Conservation (phyloP, 441 rosid genomes). For the Corymbia citriodora region DNA sequence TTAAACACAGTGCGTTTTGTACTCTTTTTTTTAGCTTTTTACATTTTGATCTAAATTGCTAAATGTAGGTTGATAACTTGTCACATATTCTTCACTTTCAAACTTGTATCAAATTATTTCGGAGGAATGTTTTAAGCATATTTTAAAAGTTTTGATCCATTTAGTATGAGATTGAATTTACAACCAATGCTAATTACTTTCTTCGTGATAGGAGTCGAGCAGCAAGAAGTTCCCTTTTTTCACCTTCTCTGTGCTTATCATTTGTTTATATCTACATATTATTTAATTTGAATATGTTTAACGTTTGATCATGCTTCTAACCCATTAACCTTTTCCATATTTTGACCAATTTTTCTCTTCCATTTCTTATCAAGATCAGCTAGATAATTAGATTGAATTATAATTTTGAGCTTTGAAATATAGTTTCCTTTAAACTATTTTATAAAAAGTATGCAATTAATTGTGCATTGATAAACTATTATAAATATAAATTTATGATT, state of each 20-base stretch:
- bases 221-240: accelerated
- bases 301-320: neutral
- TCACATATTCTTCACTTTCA: too few species aligned
- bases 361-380: neutral
- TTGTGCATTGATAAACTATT: neutral
- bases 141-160: too few species aligned
- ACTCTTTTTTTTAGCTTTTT: too few species aligned
- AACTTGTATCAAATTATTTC: too few species aligned
- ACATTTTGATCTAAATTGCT: too few species aligned
- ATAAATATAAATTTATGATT: too few species aligned
- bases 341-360: neutral
- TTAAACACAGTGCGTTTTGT: too few species aligned
- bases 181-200: accelerated
- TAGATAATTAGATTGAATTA: neutral
- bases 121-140: too few species aligned
- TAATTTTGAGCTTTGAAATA: neutral
- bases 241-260: neutral
- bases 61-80: too few species aligned
- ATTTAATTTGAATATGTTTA: too few species aligned
- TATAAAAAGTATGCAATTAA: too few species aligned
- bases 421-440: neutral
- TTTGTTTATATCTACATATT: neutral
- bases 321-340: too few species aligned
- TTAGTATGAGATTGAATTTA: neutral
- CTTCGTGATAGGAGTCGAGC: neutral